phyloP scores from a whole-genome alignment of 176 grass and related monocot species.

The Saccharum spontaneum region DNA sequence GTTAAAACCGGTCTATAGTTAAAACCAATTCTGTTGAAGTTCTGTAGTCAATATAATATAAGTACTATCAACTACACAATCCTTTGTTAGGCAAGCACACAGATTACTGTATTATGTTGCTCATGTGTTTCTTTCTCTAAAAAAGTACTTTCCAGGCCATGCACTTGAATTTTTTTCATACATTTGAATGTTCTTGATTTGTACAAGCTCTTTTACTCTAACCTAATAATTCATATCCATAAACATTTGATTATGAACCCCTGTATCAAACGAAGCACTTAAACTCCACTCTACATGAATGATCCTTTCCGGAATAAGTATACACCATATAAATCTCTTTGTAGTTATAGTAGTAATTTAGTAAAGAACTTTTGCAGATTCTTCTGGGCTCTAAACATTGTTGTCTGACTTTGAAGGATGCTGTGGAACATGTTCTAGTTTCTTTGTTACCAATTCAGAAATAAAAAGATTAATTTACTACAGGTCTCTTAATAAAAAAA shows the following conservation, averaged over 20 bases:
- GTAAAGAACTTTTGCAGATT: not conserved
- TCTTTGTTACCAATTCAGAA: not conserved
- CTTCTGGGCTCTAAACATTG: not conserved
- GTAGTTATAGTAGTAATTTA: no score
- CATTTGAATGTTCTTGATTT: not conserved
- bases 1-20: not conserved
- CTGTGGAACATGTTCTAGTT: not conserved
- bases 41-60: not conserved
- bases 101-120: constrained; percentile 1
- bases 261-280: not conserved
- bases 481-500: not conserved
- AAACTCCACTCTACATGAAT: not conserved
- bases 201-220: not conserved
- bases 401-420: not conserved
- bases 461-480: not conserved
- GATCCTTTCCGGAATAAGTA: not conserved
- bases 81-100: not conserved
- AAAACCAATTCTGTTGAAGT: not conserved
- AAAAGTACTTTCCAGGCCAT: not conserved
- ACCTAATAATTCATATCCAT: not conserved
- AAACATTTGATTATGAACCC: not conserved
- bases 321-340: not conserved
- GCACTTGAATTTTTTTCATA: not conserved
- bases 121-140: not conserved
- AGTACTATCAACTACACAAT: not conserved